Base-by-base conservation (phyloP, 2,329 filamentous ascomycete species). In the Pezicula carpinea region DNA sequence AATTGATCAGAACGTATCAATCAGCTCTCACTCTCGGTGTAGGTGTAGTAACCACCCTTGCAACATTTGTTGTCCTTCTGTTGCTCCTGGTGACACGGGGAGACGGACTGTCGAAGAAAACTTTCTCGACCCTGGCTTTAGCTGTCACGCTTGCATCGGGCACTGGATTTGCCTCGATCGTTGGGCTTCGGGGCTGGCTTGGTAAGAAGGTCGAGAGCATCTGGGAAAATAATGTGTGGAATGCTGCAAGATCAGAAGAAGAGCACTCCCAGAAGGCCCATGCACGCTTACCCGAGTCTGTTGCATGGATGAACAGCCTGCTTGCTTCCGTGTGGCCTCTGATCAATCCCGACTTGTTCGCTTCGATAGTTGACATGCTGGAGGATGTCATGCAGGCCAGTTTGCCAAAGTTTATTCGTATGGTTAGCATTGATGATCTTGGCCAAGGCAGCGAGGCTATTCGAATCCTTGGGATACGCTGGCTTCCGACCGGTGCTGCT, bases 301-400 rank as follows among this genome's bases (percentile, higher is more conserved):
- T 80, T 1, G 74, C 80, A 44, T 89, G 85, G 86, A 72, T 89
- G 45, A 89, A 89, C 59, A 83, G 79, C 4, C 63, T 89, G 1
- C 60, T 89, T 6, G 70, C 76, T 4, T 78, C 83, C 1, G 74
- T 89, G 5, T 89, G 86, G 86, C 83, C 84, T 0, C 71, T 90
- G 23, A 75, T 89, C 58, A 89, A 89, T 58, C 86, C 85, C 0
- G 86, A 89, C 56, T 71, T 90, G 2, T 89, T 89, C 56, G 74
- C 77, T 1, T 80, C 79, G 29, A 63, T 89, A 2, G 76, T 80
- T 0, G 85, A 89, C 57, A 85, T 79, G 22, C 74, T 90, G 4
- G 86, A 89, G 64, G 86, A 89, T 61, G 82, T 89, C 40, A 89
- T 89, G 86, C 86, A 89, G 66, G 85, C 85, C 2, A 86, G 82